Evolutionary conservation across 78 protist species (phyloP), one percentile per base, ranked within the genome.

Genomic region (Bigelowiella natans): DNA sequence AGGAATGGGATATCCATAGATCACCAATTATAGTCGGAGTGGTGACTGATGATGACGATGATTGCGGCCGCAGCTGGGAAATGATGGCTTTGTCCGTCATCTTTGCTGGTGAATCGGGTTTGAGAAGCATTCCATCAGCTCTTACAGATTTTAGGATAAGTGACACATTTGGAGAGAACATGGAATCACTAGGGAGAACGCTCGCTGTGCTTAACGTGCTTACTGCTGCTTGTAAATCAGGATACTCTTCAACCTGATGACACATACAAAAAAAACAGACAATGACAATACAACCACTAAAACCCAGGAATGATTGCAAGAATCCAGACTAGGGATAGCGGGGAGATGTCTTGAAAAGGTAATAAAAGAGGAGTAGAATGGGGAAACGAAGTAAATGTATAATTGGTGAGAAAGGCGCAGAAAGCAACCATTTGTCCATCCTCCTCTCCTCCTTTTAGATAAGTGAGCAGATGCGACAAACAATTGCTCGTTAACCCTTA

Each of bases 191-290:
- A 29, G 93, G 92, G 0, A 86, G 11, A 11, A 93, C 93, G 30
- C 91, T 92, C n/a, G 93, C 94, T 0, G 37, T 0, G 40, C 89
- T 29, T 37, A 93, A 40, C 31, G 95, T 38, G 0, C 64, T 0
- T 26, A 93, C 89, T 0, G 88, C 91, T 1, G 93, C 31, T 36
- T 90, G 86, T n/a, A 85, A 86, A 37, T 88, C 18, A 7, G 73
- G 73, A n/a, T n/a, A n/a, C n/a, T 38, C 18, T 26, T 63, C 82
- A 18, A 63, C 82, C 31, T 26, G 31, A 18, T 63, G 82, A 26
- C 31, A n/a, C n/a, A n/a, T n/a, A n/a, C n/a, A n/a, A n/a, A n/a
- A n/a, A n/a, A n/a, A n/a, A n/a, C n/a, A n/a, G 82, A 26, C 82
- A 63, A 63, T 63, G 82, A 63, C 31, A 18, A 63, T 63, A 63